Conservation (phyloP, 2,329 filamentous ascomycete genomes). For the Pestalotiopsis sp. region DNA sequence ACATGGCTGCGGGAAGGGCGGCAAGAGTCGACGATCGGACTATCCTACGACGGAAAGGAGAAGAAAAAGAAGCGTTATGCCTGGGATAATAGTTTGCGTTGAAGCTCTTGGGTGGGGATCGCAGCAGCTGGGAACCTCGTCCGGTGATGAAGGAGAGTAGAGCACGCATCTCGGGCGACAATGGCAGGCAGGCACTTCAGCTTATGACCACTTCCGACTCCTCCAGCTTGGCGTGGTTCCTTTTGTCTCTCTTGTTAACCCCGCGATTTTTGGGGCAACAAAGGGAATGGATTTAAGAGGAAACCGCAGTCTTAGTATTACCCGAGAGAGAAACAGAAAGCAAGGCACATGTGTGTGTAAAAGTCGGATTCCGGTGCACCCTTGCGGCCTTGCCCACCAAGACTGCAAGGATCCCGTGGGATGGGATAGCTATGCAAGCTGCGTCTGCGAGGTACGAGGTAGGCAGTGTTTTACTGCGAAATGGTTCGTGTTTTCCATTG, state of each 20-base stretch:
- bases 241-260: too few relatives aligned
- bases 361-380: too few relatives aligned
- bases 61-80: too few relatives aligned
- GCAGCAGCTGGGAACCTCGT: background rate
- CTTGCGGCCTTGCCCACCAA: too few relatives aligned
- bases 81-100: background rate
- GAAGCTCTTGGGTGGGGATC: background rate
- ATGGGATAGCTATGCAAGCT: background rate
- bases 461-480: too few relatives aligned
- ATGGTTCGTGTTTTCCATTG: too few relatives aligned
- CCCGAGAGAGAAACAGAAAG: too few relatives aligned
- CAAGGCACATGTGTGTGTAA: too few relatives aligned
- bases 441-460: background rate
- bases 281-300: too few relatives aligned
- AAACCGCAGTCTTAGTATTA: too few relatives aligned
- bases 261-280: too few relatives aligned
- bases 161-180: background rate
- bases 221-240: background rate
- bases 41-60: background rate
- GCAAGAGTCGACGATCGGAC: background rate
- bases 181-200: background rate
- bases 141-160: background rate
- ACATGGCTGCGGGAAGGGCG: slow-evolving; percentile 7
- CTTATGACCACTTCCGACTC: background rate
- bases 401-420: background rate